Evolutionary conservation across 2,329 filamentous ascomycete genomes (phyloP).

Genomic region (Sporothrix humicola): DNA sequence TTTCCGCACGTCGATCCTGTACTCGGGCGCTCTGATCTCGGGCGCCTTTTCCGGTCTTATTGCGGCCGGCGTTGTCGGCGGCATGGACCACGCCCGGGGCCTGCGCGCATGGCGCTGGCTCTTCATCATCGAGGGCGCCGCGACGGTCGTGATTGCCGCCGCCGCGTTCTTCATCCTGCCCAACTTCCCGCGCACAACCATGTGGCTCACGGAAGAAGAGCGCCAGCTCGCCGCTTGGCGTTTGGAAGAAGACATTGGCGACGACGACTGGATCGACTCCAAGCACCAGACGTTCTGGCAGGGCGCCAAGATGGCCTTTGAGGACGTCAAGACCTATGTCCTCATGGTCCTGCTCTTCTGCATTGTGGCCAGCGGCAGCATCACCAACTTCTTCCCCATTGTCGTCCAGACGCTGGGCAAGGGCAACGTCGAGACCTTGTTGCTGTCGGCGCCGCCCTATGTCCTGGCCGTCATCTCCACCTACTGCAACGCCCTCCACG

Average conservation of each 20-base stretch:
- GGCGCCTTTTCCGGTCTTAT: conserved; percentile 69
- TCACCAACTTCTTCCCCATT: conserved; percentile 73
- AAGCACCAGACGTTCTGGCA: conserved; percentile 61
- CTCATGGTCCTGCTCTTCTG: conserved; percentile 63
- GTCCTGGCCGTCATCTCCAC: conserved; percentile 66
- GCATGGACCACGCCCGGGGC: conserved; percentile 64
- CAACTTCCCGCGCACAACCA: conserved; percentile 61
- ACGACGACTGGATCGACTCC: conserved; percentile 65
- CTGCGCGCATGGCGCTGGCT: conserved; percentile 51
- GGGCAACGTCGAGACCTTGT: conserved; percentile 62
- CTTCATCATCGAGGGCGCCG: conserved; percentile 36
- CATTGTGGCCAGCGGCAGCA: conserved; percentile 59
- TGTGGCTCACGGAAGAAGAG: conserved; percentile 54
- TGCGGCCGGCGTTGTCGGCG: conserved; percentile 66
- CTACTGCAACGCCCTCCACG: conserved; percentile 70
- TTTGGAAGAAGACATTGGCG: conserved; percentile 58
- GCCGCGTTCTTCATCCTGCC: conserved; percentile 54
- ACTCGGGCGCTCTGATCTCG: conserved; percentile 67
- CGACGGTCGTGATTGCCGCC: conserved; percentile 37
- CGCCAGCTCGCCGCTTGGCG: conserved; percentile 53
- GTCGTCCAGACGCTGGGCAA: conserved; percentile 70
- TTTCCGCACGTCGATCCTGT: conserved; percentile 61
- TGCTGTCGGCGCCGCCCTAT: conserved; percentile 70
- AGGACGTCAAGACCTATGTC: conserved; percentile 65
- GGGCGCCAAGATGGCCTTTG: conserved; percentile 61